A percentile compares a stretch with the other conserved stretches of the same genome.
These are phyloP conservation scores for Pholiota conissans DNA, from an alignment of 768 basidiomycete genomes.

Conservation along the genomic window DNA sequence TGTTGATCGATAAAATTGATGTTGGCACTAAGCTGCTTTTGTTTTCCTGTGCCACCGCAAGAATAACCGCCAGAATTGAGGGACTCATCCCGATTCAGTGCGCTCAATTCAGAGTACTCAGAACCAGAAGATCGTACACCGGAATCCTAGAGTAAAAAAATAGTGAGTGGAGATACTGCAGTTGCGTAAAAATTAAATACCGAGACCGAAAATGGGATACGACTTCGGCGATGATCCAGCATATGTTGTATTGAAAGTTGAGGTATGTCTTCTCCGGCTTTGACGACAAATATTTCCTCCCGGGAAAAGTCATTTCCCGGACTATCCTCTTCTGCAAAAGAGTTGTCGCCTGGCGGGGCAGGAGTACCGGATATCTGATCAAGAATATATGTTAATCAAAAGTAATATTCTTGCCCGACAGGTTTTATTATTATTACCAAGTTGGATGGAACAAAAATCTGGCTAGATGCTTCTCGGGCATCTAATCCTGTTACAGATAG, in stretches of 20 bases:
- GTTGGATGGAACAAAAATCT: background rate
- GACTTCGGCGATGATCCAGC: background rate
- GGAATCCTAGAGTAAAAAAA: background rate
- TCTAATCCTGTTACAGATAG: no score
- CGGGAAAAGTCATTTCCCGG: background rate
- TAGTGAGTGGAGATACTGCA: background rate
- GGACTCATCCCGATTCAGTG: background rate
- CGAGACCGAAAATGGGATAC: background rate
- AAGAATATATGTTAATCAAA: background rate
- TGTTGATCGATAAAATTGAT: background rate
- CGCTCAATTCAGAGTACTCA: background rate
- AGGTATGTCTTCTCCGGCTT: background rate
- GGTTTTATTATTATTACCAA: no score
- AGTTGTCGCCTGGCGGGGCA: background rate
- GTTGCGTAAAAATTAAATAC: background rate
- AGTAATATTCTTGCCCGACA: background rate
- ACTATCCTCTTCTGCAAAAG: no score
- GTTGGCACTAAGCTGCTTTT: background rate
- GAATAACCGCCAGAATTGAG: background rate
- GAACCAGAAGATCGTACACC: background rate
- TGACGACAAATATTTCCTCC: background rate
- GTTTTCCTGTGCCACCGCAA: background rate
- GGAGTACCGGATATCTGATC: background rate
- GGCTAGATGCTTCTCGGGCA: background rate
- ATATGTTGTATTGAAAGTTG: background rate